A percentile compares a stretch with the other conserved stretches of the same genome.
These are phyloP conservation scores for Colletotrichum theobromicola DNA, from an alignment of 2,329 filamentous ascomycete genomes.

Conservation along the genomic window DNA sequence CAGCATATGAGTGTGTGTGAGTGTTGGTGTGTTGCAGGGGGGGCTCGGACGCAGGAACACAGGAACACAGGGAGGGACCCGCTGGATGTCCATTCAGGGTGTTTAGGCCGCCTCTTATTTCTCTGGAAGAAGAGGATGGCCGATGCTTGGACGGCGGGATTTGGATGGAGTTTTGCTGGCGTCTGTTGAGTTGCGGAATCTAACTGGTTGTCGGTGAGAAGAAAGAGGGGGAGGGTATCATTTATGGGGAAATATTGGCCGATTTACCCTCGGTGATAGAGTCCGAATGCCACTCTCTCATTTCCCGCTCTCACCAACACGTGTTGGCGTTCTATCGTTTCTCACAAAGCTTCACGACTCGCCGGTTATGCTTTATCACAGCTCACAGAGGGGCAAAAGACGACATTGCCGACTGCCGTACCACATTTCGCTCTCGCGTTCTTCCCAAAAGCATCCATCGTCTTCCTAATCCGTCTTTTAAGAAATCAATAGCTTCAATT, in stretches of 20 bases:
- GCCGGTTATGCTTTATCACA: neutral
- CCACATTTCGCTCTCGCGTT: neutral
- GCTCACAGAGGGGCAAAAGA: neutral
- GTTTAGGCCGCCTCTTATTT: conserved; percentile 15
- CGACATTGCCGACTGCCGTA: neutral
- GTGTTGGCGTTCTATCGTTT: neutral
- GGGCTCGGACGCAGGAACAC: neutral
- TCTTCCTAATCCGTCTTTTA: neutral
- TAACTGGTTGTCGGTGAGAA: neutral
- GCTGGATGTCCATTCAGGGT: neutral
- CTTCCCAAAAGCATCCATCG: neutral
- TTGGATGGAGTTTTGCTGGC: neutral
- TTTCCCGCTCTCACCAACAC: neutral
- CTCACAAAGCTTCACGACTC: neutral
- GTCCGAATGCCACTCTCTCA: neutral
- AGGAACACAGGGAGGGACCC: neutral
- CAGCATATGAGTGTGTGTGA: neutral
- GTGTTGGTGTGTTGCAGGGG: neutral
- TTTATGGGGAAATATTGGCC: neutral
- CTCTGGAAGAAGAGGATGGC: neutral
- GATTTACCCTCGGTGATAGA: neutral
- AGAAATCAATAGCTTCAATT: neutral
- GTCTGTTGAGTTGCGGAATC: neutral
- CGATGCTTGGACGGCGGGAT: neutral
- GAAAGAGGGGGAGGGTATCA: neutral